Conservation (phyloP, 1,139 yeast genomes). For the Lodderomyces pseudojiufengensis region DNA sequence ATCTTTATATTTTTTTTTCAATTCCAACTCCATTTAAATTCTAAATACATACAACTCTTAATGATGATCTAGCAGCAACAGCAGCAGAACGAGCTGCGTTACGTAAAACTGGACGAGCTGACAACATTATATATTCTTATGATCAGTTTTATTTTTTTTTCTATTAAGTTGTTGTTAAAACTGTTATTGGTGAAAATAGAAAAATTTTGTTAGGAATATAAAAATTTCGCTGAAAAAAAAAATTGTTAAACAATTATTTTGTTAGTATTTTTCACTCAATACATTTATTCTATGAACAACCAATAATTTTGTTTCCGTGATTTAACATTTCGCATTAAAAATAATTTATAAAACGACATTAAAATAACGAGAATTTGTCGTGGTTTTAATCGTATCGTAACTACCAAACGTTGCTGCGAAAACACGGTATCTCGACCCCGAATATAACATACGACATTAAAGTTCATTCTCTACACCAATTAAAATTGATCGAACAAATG, state of each 20-base stretch:
- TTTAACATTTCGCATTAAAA: too few relatives aligned
- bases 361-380: too few relatives aligned
- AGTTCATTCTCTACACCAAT: too few relatives aligned
- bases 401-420: too few relatives aligned
- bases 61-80: slow-evolving; percentile 53
- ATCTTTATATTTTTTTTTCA: neutral
- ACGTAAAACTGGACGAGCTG: slow-evolving; percentile 80
- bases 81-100: slow-evolving; percentile 76
- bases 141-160: too few relatives aligned
- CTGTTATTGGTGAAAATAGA: slow-evolving; percentile 2
- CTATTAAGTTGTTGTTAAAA: slow-evolving; percentile 3
- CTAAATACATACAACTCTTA: slow-evolving; percentile 60
- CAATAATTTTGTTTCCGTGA: neutral
- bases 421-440: too few relatives aligned
- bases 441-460: too few relatives aligned
- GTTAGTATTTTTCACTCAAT: too few relatives aligned
- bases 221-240: slow-evolving; percentile 7
- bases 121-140: slow-evolving; percentile 60
- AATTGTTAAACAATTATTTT: too few relatives aligned
- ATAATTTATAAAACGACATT: too few relatives aligned
- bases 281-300: neutral
- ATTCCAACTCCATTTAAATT: slow-evolving; percentile 1
- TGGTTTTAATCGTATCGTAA: too few relatives aligned
- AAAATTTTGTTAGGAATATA: slow-evolving; percentile 3
- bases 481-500: too few relatives aligned